These are phyloP conservation scores for Phytophthora europaea DNA, from an alignment of 352 stramenopile species.

Conservation along the genomic window DNA sequence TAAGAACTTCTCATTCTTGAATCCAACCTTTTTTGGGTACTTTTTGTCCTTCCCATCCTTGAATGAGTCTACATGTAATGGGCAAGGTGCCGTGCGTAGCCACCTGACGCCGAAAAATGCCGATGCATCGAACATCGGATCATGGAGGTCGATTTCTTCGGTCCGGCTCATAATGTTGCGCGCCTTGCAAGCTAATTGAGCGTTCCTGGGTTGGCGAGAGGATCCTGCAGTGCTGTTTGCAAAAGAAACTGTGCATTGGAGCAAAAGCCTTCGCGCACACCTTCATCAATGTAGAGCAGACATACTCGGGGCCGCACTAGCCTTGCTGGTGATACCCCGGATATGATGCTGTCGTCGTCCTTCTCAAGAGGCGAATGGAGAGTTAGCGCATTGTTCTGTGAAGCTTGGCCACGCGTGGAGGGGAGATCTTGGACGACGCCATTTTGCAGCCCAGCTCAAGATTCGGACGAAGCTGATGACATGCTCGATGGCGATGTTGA, in stretches of 20 bases:
- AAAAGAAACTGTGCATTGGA: conserved; percentile 1
- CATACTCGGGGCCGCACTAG: neutral
- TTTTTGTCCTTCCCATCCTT: too few species aligned
- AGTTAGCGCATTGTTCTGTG: neutral
- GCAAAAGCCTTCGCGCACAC: neutral
- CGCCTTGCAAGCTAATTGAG: neutral
- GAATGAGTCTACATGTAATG: too few species aligned
- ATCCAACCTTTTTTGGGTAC: too few species aligned
- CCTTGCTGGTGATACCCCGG: neutral
- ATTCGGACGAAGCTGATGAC: neutral
- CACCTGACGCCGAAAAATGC: neutral
- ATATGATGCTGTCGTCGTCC: neutral
- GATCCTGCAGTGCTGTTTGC: neutral
- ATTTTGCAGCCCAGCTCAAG: neutral
- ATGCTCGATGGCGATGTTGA: neutral
- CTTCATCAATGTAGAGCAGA: neutral
- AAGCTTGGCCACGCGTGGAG: neutral
- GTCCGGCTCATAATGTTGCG: neutral
- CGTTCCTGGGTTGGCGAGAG: neutral
- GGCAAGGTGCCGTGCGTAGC: neutral
- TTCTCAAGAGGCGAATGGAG: neutral
- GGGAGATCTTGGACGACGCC: neutral
- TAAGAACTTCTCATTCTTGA: too few species aligned
- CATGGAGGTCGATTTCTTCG: neutral
- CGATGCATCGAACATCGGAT: neutral